Base-by-base conservation (phyloP, 2,329 filamentous ascomycete species). In the Pseudogymnoascus sp. region DNA sequence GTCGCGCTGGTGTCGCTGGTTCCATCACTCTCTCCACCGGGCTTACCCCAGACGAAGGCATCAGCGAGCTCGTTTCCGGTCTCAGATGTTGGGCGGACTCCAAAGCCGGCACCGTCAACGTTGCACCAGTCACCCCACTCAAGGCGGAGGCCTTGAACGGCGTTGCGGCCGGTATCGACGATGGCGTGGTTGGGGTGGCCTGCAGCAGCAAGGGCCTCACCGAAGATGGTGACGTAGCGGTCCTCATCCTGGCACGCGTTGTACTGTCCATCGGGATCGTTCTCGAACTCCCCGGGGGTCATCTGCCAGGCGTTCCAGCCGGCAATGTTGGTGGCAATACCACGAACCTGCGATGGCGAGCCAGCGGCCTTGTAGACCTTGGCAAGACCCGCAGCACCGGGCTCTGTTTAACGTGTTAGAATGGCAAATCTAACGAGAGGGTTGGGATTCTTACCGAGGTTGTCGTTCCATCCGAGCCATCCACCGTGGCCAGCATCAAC, bases 391-490 rank as follows among this genome's bases (percentile, higher is more conserved):
- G 74, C 64, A 1, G 80, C 81, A 5, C 79, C 78, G 12, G 77
- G 77, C 11, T 66, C 64, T 60, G 38, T 53, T 53, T 14, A 43
- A 20, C 12, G 11, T 47, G 59, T 65, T 62, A 66, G 64, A 12
- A 57, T 3, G 18, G 18, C 25, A 39, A 25, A 28, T 57, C 11
- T 59, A 9, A 43, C n/a, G 6, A 12, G 30, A 12, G 18, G n/a
- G 22, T 3, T 38, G 25, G 30, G 33, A 4, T 4, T 59, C 66
- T 25, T 47, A 68, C 64, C n/a, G 38, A 82, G 74, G 70, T 84
- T 83, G 22, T 77, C 80, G 4, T 76, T 72, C 81, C 81, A 84
- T 61, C 82, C 81, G 60, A 83, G 76, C 81, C 82, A 84, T 61
- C 82, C 82, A 5, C 78, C 80, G 69, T 84, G 81, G 30, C 80